These are phyloP conservation scores for Colletotrichum sp. DNA, from an alignment of 2,329 filamentous ascomycete genomes.

Conservation along the genomic window DNA sequence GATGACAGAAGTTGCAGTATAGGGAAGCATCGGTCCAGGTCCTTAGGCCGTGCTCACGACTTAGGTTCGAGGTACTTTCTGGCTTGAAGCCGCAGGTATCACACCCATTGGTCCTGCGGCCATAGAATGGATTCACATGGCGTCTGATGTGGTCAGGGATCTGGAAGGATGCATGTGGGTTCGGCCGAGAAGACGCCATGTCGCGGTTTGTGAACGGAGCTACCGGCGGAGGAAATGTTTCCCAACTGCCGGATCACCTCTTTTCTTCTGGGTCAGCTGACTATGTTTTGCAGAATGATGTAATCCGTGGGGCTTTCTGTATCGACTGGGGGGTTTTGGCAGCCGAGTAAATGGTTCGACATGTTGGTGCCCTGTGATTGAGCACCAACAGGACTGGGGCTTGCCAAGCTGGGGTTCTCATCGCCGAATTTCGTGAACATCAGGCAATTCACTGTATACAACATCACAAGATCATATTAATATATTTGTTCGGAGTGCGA, in stretches of 20 bases:
- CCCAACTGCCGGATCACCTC: not conserved
- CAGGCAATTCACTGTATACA: too few species aligned
- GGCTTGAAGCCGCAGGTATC: not conserved
- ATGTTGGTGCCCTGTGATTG: too few species aligned
- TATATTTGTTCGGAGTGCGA: not conserved
- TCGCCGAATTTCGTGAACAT: not conserved
- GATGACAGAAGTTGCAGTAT: not conserved
- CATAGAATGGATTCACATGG: not conserved
- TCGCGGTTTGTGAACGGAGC: not conserved
- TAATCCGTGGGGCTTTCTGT: not conserved
- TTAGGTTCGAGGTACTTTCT: not conserved
- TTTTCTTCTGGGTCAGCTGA: not conserved
- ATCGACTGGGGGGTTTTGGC: not conserved
- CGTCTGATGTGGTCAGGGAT: not conserved
- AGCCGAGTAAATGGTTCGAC: not conserved
- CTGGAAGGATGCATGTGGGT: not conserved
- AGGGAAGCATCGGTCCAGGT: not conserved
- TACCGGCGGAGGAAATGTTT: not conserved
- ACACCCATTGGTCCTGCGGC: not conserved
- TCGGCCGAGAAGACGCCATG: not conserved
- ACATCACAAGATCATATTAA: not conserved
- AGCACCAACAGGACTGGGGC: not conserved
- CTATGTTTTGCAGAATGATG: not conserved
- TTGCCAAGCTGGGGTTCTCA: not conserved
- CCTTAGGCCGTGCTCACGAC: not conserved